Conservation (phyloP, 2,329 filamentous ascomycete genomes). For the Penicillium sp. region DNA sequence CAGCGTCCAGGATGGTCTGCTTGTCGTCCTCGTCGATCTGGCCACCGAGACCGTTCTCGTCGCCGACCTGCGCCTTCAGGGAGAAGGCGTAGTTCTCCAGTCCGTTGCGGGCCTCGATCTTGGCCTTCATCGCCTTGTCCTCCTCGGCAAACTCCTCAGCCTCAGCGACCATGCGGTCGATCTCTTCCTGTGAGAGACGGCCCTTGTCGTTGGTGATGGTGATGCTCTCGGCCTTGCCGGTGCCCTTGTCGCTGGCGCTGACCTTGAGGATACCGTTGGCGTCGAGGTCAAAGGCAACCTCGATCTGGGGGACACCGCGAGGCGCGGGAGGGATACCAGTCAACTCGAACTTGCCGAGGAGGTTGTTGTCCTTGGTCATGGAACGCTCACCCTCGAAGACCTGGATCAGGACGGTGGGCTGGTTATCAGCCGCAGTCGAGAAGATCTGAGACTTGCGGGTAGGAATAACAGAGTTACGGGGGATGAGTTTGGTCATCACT, state of each 20-base stretch:
- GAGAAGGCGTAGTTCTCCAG: conserved; percentile 99
- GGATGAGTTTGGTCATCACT: conserved; percentile 96
- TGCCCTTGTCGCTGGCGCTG: conserved; percentile 94
- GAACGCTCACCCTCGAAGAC: conserved; percentile 92
- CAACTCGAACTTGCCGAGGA: conserved; percentile 97
- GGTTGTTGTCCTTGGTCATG: conserved; percentile 96
- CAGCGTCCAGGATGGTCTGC: conserved; percentile 89
- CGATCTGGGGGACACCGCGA: conserved; percentile 95
- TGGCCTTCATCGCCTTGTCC: conserved; percentile 96
- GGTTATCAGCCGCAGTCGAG: conserved; percentile 95
- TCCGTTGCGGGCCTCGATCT: conserved; percentile 93
- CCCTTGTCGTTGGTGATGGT: conserved; percentile 99
- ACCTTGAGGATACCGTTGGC: conserved; percentile 99
- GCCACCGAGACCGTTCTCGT: conserved; percentile 93
- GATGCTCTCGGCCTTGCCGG: conserved; percentile 94
- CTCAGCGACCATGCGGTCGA: conserved; percentile 98
- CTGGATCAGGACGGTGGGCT: conserved; percentile 92
- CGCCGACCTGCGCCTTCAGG: conserved; percentile 98
- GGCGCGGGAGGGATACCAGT: conserved; percentile 93
- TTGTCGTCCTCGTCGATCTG: conserved; percentile 99
- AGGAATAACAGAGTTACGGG: conserved; percentile 90
- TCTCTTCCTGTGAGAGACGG: conserved; percentile 92
- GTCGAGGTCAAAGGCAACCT: conserved; percentile 96
- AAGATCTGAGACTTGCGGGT: conserved; percentile 98
- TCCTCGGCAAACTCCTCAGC: conserved; percentile 99